phyloP scores from a whole-genome alignment of 306 rosid species.

The Fragaria vesca region DNA sequence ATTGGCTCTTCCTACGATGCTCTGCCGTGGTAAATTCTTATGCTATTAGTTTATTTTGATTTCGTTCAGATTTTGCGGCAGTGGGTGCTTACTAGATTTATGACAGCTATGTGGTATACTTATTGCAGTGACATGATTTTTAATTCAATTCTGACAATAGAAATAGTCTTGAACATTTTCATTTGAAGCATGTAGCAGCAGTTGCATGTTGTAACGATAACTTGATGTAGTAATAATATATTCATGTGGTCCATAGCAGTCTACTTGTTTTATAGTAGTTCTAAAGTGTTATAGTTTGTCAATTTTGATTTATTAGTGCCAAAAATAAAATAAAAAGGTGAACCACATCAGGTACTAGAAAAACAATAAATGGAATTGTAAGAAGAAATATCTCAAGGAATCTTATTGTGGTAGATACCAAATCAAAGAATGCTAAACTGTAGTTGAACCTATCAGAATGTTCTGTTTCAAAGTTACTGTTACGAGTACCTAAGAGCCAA shows the following conservation, averaged over 20 bases:
- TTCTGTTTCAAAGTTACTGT: not conserved
- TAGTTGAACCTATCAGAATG: not conserved
- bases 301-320: not conserved
- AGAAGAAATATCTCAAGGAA: not conserved
- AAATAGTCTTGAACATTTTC: not conserved
- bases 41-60: conserved; percentile 6
- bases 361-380: not conserved
- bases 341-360: not conserved
- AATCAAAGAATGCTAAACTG: not conserved
- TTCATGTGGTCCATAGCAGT: not conserved
- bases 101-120: not conserved
- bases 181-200: not conserved
- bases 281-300: not conserved
- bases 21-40: conserved; percentile 63
- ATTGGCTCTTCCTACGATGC: conserved; percentile 91
- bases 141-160: not conserved
- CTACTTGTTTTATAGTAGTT: not conserved
- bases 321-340: not conserved
- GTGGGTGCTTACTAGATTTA: not conserved
- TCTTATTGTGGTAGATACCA: not conserved
- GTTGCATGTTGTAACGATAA: not conserved
- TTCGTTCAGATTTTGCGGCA: not conserved
- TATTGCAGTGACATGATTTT: not conserved
- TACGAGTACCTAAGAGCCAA: not conserved
- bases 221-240: not conserved